Evolutionary conservation across 176 grass and related monocot genomes (phyloP).

Genomic region (maize (Zea mays)): Zm-B73-REFERENCE-NAM-5.0 NC_050100.1:24309501-24310000

Average conservation of each 20-base stretch:
- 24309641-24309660: no score
- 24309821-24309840: background rate
- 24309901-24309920: background rate
- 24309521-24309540: no score
- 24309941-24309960: background rate
- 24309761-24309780: background rate
- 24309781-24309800: background rate
- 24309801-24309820: background rate
- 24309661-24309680: no score
- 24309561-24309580: no score
- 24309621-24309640: no score
- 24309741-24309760: background rate
- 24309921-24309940: background rate
- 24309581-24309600: no score
- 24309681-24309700: no score
- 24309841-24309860: conserved; percentile 13
- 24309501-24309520: no score
- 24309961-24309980: background rate
- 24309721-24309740: background rate
- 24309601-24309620: no score
- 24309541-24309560: no score
- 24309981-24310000: background rate
- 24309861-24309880: background rate
- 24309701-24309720: no score
- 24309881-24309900: background rate